Conservation (phyloP, 768 basidiomycete species). For the Roridomyces roridus region DNA sequence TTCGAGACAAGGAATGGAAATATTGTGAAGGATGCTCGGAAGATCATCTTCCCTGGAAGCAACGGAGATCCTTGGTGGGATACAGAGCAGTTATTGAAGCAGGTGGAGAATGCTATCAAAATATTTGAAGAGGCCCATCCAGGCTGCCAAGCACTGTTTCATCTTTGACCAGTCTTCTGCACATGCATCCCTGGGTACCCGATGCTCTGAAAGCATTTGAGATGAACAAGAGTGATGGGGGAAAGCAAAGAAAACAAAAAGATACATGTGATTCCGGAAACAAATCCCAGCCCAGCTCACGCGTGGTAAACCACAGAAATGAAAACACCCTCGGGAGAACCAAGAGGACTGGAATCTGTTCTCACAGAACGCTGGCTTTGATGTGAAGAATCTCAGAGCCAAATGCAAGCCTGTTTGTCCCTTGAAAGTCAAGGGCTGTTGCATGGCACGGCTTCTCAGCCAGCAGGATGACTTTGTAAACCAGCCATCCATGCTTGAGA, state of each 20-base stretch:
- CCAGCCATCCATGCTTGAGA: conserved; percentile 9
- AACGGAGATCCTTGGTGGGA: conserved; percentile 8
- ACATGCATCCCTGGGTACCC: conserved; percentile 30
- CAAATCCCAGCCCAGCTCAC: conserved; percentile 24
- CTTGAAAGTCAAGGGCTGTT: conserved; percentile 30
- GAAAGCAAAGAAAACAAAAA: conserved; percentile 29
- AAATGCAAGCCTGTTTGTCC: conserved; percentile 38
- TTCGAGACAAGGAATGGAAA: conserved; percentile 8
- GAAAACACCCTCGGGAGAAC: conserved; percentile 23
- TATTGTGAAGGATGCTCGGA: conserved; percentile 28
- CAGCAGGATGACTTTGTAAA: conserved; percentile 30
- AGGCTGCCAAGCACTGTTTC: conserved; percentile 22
- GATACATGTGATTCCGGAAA: conserved; percentile 31
- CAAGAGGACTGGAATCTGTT: conserved; percentile 29
- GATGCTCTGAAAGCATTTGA: conserved; percentile 32
- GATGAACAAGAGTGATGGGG: conserved; percentile 34
- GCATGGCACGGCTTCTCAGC: conserved; percentile 32
- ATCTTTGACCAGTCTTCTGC: conserved; percentile 37
- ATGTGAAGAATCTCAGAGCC: conserved; percentile 26
- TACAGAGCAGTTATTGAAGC: conserved; percentile 21
- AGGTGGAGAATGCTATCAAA: conserved; percentile 23
- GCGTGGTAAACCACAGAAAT: conserved; percentile 31
- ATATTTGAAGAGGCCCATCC: conserved; percentile 33
- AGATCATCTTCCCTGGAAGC: conserved; percentile 26
- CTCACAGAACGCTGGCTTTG: conserved; percentile 35